Evolutionary conservation across 2,329 filamentous ascomycete species (phyloP).

Genomic region (Pyrenophora teres): DNA sequence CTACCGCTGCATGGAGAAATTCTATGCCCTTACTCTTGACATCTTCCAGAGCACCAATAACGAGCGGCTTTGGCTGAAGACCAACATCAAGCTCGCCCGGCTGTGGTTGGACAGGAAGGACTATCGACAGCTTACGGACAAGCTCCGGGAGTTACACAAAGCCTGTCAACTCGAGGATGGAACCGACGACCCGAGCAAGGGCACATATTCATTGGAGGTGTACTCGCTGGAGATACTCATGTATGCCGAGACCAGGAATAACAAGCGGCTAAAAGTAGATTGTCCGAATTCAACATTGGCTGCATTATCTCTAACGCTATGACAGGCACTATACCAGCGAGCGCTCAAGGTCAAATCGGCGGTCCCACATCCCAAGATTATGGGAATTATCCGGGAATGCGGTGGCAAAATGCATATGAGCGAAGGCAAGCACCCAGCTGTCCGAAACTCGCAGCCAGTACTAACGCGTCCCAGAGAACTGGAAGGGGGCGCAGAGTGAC

Average conservation of each 20-base stretch:
- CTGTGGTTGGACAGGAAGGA: slow-evolving; percentile 91
- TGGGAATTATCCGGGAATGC: slow-evolving; percentile 98
- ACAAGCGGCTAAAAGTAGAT: slow-evolving; percentile 84
- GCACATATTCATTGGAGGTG: slow-evolving; percentile 92
- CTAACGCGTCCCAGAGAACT: slow-evolving; percentile 70
- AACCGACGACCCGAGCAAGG: slow-evolving; percentile 88
- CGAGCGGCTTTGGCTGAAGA: slow-evolving; percentile 95
- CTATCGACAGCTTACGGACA: slow-evolving; percentile 77
- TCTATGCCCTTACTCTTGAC: slow-evolving; percentile 90
- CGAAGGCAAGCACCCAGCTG: slow-evolving; percentile 60
- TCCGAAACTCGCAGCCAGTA: slow-evolving; percentile 18
- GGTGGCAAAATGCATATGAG: slow-evolving; percentile 99
- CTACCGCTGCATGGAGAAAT: slow-evolving; percentile 85
- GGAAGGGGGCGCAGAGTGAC: slow-evolving; percentile 94
- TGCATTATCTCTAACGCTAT: slow-evolving; percentile 31
- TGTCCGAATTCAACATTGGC: slow-evolving; percentile 18
- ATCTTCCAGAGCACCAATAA: slow-evolving; percentile 98
- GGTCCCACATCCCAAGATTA: slow-evolving; percentile 96
- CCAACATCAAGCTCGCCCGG: slow-evolving; percentile 93
- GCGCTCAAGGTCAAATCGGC: slow-evolving; percentile 93
- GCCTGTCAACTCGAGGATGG: slow-evolving; percentile 88
- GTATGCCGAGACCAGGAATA: slow-evolving; percentile 95
- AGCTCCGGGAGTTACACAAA: slow-evolving; percentile 84
- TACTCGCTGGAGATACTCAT: slow-evolving; percentile 98
- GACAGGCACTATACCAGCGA: slow-evolving; percentile 77